Base-by-base conservation (phyloP, 371 early-diverging fungal genomes). In the Sporodiniella umbellata region DNA sequence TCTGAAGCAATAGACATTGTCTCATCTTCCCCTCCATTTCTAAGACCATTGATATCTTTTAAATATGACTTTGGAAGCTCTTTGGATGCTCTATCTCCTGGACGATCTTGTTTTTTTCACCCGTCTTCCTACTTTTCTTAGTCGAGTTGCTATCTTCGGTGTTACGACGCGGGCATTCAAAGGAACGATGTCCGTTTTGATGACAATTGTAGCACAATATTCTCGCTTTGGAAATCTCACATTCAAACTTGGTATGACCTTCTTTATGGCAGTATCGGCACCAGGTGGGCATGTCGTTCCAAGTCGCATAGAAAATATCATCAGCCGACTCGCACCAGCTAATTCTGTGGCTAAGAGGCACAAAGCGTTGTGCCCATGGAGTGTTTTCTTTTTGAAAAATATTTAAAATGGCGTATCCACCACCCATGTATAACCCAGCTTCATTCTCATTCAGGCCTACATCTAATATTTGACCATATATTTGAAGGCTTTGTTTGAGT, bases 211-310 rank as follows among this genome's bases (percentile, higher is more conserved):
- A 48, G 7, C 53, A 52, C 0, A 44, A 6, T 0, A 45, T 45
- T 6, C 39, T 19, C n/a, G 45, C 53, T 10, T 0, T 8, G 4
- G 53, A 35, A 14, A 3, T 8, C 4, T 14, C 15, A 28, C 53
- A 52, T 19, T 19, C 38, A 21, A 35, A 26, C 14, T 52, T 52
- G 8, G 44, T 52, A 5, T 45, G 45, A 1, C 37, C 52, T 12
- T 35, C 39, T 5, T 37, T 25, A 17, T 52, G 53, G 18, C 45
- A 52, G n/a, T 45, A 52, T 0, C 53, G 25, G 18, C 45, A 52
- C 53, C 45, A 38, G 0, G 53, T 52, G 0, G 45, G 53, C 53
- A 45, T 52, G n/a, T 48, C 35, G 2, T 33, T 30, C 31, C 31
- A 42, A 2, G 51, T 51, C 0, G 44, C 25, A 35, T 42, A 35